A percentile compares a stretch with the other conserved stretches of the same genome.
Evolutionary conservation across 108 stramenopile species (phyloP).

Genomic region (Cyclotella kingstonii): DNA sequence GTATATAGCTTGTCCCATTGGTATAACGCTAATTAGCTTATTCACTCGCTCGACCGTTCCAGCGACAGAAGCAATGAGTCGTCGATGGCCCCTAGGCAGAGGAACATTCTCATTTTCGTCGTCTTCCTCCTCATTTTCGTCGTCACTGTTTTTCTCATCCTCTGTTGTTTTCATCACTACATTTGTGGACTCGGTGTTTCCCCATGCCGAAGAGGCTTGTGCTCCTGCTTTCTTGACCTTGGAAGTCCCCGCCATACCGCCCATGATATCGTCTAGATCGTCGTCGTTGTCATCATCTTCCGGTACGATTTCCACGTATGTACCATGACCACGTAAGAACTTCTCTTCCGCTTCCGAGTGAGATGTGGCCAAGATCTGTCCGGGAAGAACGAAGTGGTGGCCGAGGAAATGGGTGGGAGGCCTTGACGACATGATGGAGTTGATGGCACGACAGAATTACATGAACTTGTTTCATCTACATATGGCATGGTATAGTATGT

Average conservation of each 20-base stretch:
- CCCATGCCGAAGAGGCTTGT: conserved; percentile 22
- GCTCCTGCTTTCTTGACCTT: conserved; percentile 8
- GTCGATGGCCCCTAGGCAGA: conserved; percentile 36
- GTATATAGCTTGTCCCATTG: conserved; percentile 60
- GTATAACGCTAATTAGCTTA: conserved; percentile 93
- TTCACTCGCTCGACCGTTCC: conserved; percentile 95
- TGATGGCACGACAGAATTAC: no score
- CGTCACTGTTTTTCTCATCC: conserved; percentile 17
- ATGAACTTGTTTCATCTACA: no score
- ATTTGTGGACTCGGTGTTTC: conserved; percentile 19
- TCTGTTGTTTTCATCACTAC: conserved; percentile 31
- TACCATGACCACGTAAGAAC: conserved; percentile 96
- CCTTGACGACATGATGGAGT: background rate
- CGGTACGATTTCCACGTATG: conserved; percentile 79
- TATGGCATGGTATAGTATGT: no score
- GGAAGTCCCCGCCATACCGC: conserved; percentile 28
- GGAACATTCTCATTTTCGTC: conserved; percentile 14
- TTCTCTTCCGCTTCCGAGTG: conserved; percentile 58
- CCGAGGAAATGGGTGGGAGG: conserved; percentile 25
- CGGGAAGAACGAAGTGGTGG: conserved; percentile 79
- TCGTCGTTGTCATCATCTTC: conserved; percentile 46
- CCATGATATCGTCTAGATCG: conserved; percentile 13
- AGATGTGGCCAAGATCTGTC: conserved; percentile 82
- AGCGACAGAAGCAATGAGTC: conserved; percentile 86
- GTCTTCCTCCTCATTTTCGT: conserved; percentile 17